phyloP scores from a whole-genome alignment of 345 rosid genomes.

The Gossypium thurberi region DNA sequence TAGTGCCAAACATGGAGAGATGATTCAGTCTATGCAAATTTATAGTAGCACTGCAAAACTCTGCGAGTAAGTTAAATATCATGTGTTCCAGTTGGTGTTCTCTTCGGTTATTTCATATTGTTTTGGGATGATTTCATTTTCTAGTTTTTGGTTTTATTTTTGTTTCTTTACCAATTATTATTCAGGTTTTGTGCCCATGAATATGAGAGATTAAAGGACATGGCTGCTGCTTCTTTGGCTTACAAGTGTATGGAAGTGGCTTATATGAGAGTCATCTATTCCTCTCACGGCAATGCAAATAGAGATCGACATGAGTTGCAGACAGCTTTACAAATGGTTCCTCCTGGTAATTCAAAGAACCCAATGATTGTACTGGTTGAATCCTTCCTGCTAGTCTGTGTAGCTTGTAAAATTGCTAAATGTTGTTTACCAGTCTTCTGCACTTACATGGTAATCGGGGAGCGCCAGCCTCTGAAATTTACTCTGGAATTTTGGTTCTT shows the following conservation, averaged over 20 bases:
- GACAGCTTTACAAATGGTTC: conserved; percentile 55
- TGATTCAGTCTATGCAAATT: conserved; percentile 53
- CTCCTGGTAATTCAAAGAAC: conserved; percentile 51
- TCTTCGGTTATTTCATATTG: conserved; percentile 1
- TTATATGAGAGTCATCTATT: conserved; percentile 74
- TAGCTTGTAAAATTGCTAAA: background rate
- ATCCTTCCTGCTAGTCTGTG: background rate
- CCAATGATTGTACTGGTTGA: background rate
- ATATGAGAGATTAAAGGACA: conserved; percentile 79
- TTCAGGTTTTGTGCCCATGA: conserved; percentile 90
- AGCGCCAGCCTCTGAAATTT: background rate
- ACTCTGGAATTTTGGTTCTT: background rate
- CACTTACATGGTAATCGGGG: background rate
- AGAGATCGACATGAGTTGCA: conserved; percentile 72
- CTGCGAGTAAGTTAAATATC: conserved; percentile 70
- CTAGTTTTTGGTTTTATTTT: background rate
- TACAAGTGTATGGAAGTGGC: conserved; percentile 99
- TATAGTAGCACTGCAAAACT: conserved; percentile 86
- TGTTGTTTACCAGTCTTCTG: background rate
- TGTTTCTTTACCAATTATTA: background rate
- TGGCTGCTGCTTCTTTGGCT: conserved; percentile 94
- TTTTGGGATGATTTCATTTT: background rate
- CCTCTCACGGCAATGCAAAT: conserved; percentile 47
- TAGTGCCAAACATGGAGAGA: conserved; percentile 62
- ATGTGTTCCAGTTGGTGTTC: background rate